Conservation (phyloP, 1,284 basidiomycete species). For the Inonotus obliquus region DNA sequence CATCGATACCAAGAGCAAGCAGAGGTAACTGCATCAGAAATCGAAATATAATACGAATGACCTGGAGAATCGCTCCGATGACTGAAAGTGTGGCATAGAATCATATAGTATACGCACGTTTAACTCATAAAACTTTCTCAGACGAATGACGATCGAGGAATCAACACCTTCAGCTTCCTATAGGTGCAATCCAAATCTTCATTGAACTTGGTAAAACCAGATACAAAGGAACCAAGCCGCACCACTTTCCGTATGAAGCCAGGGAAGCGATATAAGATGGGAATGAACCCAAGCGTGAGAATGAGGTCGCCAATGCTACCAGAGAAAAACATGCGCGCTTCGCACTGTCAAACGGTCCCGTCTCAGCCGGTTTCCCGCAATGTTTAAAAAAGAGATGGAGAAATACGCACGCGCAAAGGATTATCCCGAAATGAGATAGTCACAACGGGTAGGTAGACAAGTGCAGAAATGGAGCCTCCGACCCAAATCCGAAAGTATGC, state of each 20-base stretch:
- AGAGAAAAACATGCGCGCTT: conserved; percentile 62
- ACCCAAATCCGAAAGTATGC: conserved; percentile 68
- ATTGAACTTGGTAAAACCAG: not conserved
- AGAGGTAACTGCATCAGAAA: conserved; percentile 62
- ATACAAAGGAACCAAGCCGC: conserved; percentile 23
- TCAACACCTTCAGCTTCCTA: conserved; percentile 59
- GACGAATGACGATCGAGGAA: conserved; percentile 52
- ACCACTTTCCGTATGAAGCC: conserved; percentile 58
- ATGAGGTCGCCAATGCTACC: conserved; percentile 64
- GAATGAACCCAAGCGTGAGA: conserved; percentile 65
- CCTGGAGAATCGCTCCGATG: conserved; percentile 33
- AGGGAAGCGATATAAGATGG: conserved; percentile 65
- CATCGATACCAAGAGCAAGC: conserved; percentile 62
- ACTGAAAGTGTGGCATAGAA: not conserved
- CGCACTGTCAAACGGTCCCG: conserved; percentile 40
- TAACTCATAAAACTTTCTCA: conserved; percentile 73
- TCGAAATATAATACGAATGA: conserved; percentile 64
- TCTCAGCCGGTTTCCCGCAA: not conserved
- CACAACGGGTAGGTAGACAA: conserved; percentile 63
- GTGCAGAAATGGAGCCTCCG: conserved; percentile 52
- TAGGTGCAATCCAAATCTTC: not conserved
- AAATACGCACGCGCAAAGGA: conserved; percentile 46
- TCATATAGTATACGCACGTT: conserved; percentile 46
- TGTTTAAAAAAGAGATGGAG: not conserved
- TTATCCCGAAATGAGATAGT: conserved; percentile 56